Percentiles rank a stretch among this genome's conserved stretches.
Evolutionary conservation across 108 stramenopile genomes (phyloP).

Genomic region (Nitzschia sp.): DNA sequence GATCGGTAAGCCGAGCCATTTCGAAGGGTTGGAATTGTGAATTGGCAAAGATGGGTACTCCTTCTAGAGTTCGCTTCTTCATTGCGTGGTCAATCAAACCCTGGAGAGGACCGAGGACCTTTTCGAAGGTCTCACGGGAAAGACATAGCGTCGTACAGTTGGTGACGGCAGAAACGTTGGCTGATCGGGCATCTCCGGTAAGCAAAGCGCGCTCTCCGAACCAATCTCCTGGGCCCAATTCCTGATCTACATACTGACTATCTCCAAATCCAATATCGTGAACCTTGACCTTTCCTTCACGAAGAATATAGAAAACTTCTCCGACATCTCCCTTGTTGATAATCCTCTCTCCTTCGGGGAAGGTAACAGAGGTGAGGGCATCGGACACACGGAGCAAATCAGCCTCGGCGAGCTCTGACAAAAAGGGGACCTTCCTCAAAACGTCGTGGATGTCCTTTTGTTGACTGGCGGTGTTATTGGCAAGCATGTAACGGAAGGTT

Average conservation of each 20-base stretch:
- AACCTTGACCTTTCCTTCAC: conserved; percentile 85
- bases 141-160: conserved; percentile 72
- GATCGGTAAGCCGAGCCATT: conserved; percentile 75
- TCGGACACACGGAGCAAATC: conserved; percentile 76
- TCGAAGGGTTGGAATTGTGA: conserved; percentile 82
- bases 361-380: conserved; percentile 78
- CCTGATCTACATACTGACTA: conserved; percentile 70
- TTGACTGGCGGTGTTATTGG: conserved; percentile 74
- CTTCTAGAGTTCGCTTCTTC: conserved; percentile 81
- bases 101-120: conserved; percentile 75
- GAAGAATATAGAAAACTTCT: conserved; percentile 91
- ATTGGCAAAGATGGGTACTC: conserved; percentile 83
- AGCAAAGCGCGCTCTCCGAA: conserved; percentile 97
- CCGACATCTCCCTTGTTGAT: conserved; percentile 93
- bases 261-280: conserved; percentile 90
- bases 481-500: conserved; percentile 88
- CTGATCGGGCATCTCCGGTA: conserved; percentile 92
- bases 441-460: conserved; percentile 69
- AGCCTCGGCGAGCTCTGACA: conserved; percentile 70
- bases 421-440: conserved; percentile 75
- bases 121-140: conserved; percentile 78
- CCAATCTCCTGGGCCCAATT: conserved; percentile 84
- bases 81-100: conserved; percentile 77
- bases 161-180: conserved; percentile 70
- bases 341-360: conserved; percentile 82